Evolutionary conservation across 2,329 filamentous ascomycete genomes (phyloP).

Genomic region (Trichoderma endophyticum): DNA sequence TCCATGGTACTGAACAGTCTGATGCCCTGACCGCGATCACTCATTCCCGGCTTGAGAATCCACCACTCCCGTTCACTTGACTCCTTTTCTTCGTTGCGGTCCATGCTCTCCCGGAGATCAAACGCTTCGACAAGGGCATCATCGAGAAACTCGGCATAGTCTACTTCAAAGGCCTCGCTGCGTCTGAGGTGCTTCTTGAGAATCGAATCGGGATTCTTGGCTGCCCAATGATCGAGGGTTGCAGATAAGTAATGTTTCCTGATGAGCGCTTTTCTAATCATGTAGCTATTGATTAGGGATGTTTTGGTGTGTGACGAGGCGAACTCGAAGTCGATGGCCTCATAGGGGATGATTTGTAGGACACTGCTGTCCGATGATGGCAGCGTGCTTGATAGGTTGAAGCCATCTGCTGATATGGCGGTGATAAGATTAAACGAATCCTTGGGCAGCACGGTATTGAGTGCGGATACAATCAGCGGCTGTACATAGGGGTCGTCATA

Average conservation of each 20-base stretch:
- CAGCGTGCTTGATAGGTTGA: constrained; percentile 37
- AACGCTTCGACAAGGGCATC: constrained; percentile 88
- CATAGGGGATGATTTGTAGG: constrained; percentile 83
- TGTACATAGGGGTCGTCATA: constrained; percentile 91
- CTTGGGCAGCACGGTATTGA: constrained; percentile 59
- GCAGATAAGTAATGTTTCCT: constrained; percentile 89
- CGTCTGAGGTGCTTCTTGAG: constrained; percentile 70
- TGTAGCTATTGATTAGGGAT: constrained; percentile 79
- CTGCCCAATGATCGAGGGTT: constrained; percentile 80
- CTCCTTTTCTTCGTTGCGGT: constrained; percentile 51
- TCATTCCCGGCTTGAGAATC: constrained; percentile 98
- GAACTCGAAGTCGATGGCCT: constrained; percentile 80
- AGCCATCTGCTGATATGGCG: constrained; percentile 35
- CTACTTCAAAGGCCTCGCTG: constrained; percentile 84
- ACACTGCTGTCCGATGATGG: constrained; percentile 42
- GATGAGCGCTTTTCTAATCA: constrained; percentile 94
- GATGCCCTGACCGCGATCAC: constrained; percentile 91
- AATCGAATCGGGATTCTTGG: constrained; percentile 72
- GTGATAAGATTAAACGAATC: constrained; percentile 54
- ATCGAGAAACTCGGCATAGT: constrained; percentile 95
- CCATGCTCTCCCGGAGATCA: constrained; percentile 77
- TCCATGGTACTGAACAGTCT: constrained; percentile 81
- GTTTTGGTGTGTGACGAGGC: constrained; percentile 59
- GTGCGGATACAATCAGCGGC: constrained; percentile 73
- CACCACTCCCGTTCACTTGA: constrained; percentile 70